A percentile compares a stretch with the other conserved stretches of the same genome.
Evolutionary conservation across 192 early-diverging fungal species (phyloP).

Genomic region (Thamnidium elegans): DNA sequence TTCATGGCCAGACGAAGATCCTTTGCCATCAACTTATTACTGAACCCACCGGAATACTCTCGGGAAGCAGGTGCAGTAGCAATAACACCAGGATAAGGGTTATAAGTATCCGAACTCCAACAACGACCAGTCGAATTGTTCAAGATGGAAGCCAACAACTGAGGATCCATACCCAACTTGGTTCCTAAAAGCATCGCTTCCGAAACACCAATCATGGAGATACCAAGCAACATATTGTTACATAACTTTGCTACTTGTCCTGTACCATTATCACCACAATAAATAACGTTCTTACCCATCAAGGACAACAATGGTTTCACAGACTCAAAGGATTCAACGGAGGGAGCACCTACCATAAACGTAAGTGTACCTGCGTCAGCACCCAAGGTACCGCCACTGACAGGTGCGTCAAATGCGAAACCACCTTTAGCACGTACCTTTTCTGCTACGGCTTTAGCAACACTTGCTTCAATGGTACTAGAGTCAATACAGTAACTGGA

Average conservation of each 20-base stretch:
- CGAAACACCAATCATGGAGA: constrained; percentile 88
- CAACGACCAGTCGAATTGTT: constrained; percentile 88
- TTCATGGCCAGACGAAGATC: constrained; percentile 87
- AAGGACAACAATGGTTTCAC: constrained; percentile 57
- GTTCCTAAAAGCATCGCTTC: constrained; percentile 94
- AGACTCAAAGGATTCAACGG: constrained; percentile 53
- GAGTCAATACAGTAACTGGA: constrained; percentile 77
- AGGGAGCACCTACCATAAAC: constrained; percentile 90
- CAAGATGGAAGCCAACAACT: constrained; percentile 77
- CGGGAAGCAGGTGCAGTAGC: constrained; percentile 73
- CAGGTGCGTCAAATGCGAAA: constrained; percentile 85
- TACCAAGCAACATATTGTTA: constrained; percentile 96
- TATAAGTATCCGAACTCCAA: constrained; percentile 92
- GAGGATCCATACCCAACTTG: constrained; percentile 83
- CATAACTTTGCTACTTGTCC: constrained; percentile 95
- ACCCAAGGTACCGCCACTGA: constrained; percentile 88
- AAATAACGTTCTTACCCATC: constrained; percentile 91
- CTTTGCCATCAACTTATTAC: constrained; percentile 86
- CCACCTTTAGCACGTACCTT: constrained; percentile 58
- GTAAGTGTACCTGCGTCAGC: constrained; percentile 89
- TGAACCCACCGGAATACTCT: constrained; percentile 90
- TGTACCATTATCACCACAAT: constrained; percentile 79
- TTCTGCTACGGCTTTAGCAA: constrained; percentile 69
- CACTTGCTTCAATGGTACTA: constrained; percentile 87
- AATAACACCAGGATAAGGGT: constrained; percentile 84